Percentiles rank a stretch among this genome's conserved stretches.
Evolutionary conservation across 345 rosid genomes (phyloP).

Genomic region (Chamaenerion angustifolium): DNA sequence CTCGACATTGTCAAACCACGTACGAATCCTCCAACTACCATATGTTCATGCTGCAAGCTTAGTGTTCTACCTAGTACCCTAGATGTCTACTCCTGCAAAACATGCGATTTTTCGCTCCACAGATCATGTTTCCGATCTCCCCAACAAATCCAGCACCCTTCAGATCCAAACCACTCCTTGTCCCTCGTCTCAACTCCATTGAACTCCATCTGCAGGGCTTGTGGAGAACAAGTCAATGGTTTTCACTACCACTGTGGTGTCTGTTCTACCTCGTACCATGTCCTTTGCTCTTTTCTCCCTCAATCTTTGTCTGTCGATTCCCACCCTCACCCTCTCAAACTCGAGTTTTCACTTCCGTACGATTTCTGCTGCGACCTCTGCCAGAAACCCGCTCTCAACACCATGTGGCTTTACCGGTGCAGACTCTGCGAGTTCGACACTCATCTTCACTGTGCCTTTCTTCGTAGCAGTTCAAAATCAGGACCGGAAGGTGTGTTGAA

Average conservation of each 20-base stretch:
- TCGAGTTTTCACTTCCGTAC: conserved; percentile 21
- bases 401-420: conserved; percentile 43
- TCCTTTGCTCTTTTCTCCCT: conserved; percentile 32
- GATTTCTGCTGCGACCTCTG: conserved; percentile 37
- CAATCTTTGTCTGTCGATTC: conserved; percentile 15
- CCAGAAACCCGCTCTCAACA: conserved; percentile 11
- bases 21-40: neutral
- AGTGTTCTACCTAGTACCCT: conserved; percentile 5
- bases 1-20: neutral
- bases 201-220: conserved; percentile 25
- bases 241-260: conserved; percentile 20
- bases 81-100: no score
- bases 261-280: conserved; percentile 23
- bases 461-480: no score
- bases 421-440: conserved; percentile 36
- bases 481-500: no score
- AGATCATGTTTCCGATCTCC: conserved; percentile 14
- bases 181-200: neutral
- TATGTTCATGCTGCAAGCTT: conserved; percentile 27
- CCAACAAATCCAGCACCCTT: no score
- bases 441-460: conserved; percentile 27
- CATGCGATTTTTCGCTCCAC: no score
- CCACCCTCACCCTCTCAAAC: conserved; percentile 36
- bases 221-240: conserved; percentile 19
- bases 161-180: conserved; percentile 21